Conservation (phyloP, 441 rosid species). For the Populus hybrid region DNA sequence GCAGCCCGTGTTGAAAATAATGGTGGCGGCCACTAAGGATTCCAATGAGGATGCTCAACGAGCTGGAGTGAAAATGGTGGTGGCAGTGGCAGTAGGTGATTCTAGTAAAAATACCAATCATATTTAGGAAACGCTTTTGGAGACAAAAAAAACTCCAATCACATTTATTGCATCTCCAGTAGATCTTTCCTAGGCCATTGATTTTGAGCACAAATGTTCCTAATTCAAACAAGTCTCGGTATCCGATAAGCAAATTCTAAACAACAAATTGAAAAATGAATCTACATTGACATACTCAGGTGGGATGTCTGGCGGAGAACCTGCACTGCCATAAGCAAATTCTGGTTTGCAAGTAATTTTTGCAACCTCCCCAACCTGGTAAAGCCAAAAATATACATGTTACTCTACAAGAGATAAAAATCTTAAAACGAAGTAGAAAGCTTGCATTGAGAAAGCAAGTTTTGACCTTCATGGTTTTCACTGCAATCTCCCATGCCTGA, state of each 20-base stretch:
- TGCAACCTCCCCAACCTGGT: slow-evolving; percentile 93
- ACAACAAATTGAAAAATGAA: background rate
- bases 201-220: background rate
- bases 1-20: too few relatives aligned
- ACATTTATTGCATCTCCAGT: background rate
- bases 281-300: slow-evolving; percentile 47
- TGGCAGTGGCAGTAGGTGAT: background rate
- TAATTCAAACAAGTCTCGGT: background rate
- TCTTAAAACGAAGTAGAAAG: background rate
- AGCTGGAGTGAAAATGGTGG: background rate
- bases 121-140: background rate
- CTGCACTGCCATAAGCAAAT: slow-evolving; percentile 85
- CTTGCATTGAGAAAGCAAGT: background rate
- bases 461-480: slow-evolving; percentile 82
- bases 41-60: background rate
- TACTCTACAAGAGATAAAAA: background rate
- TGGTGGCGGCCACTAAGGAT: background rate
- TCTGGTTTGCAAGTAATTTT: slow-evolving; percentile 89
- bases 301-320: slow-evolving; percentile 90
- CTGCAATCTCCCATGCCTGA: slow-evolving; percentile 83
- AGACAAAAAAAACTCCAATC: background rate
- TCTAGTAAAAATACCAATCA: background rate
- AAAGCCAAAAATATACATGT: slow-evolving; percentile 3
- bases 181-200: background rate
- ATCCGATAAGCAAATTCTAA: background rate